These are phyloP conservation scores for Fusarium algeriense DNA, from an alignment of 2,329 filamentous ascomycete species.

Conservation along the genomic window DNA sequence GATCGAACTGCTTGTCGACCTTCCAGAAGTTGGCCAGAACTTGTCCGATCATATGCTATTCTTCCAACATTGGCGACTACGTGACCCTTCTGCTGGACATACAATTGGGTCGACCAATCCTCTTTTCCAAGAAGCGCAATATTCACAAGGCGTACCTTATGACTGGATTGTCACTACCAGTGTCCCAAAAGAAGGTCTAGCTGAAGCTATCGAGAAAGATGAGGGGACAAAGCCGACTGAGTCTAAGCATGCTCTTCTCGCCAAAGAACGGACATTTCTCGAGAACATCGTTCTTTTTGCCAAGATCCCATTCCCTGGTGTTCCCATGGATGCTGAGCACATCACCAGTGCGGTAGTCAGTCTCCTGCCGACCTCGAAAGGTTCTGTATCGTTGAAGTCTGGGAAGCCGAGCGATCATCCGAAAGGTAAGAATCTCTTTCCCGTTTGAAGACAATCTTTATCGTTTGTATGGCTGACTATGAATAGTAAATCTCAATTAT, in stretches of 20 bases:
- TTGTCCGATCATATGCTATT: constrained; percentile 46
- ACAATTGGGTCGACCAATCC: constrained; percentile 52
- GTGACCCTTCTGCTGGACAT: constrained; percentile 50
- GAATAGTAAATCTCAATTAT: constrained; percentile 41
- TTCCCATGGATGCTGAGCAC: constrained; percentile 39
- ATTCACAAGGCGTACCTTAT: constrained; percentile 51
- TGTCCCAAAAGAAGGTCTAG: constrained; percentile 47
- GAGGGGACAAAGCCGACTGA: constrained; percentile 50
- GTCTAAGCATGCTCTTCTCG: constrained; percentile 51
- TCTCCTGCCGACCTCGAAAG: constrained; percentile 44
- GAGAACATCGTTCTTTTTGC: constrained; percentile 43
- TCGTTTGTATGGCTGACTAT: background rate
- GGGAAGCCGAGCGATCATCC: constrained; percentile 37
- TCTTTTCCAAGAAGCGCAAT: constrained; percentile 53
- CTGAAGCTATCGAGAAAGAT: constrained; percentile 50
- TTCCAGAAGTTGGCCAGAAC: constrained; percentile 64
- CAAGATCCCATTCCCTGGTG: constrained; percentile 43
- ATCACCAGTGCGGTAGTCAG: constrained; percentile 40
- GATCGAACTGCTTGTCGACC: constrained; percentile 54
- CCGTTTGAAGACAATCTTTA: too few relatives aligned
- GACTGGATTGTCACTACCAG: constrained; percentile 53
- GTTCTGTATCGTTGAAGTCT: constrained; percentile 39
- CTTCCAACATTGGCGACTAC: constrained; percentile 50
- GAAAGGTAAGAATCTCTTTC: constrained; percentile 29
- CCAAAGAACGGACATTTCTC: constrained; percentile 37